Evolutionary conservation across 768 basidiomycete genomes (phyloP).

Genomic region (Phlegmacium glaucopus): DNA sequence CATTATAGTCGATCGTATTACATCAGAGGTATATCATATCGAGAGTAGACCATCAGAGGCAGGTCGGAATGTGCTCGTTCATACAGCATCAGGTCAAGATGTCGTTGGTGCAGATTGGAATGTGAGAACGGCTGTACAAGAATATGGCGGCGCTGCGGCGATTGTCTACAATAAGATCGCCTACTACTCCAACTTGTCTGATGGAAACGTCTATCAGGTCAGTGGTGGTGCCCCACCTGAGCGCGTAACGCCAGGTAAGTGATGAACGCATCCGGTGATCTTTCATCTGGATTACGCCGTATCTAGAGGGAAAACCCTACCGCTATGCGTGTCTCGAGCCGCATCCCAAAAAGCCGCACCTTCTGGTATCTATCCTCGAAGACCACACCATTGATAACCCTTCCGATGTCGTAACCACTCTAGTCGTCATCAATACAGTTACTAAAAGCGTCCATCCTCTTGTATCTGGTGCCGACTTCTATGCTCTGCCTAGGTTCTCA

Average conservation of each 20-base stretch:
- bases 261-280: conserved; percentile 2
- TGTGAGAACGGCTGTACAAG: conserved; percentile 59
- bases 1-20: conserved; percentile 56
- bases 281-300: background rate
- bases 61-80: conserved; percentile 54
- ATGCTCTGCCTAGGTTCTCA: conserved; percentile 59
- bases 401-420: conserved; percentile 48
- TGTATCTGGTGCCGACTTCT: conserved; percentile 66
- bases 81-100: conserved; percentile 46
- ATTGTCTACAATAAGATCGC: conserved; percentile 45
- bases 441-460: conserved; percentile 44
- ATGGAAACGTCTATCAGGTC: conserved; percentile 51
- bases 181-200: conserved; percentile 57
- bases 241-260: conserved; percentile 66
- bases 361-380: conserved; percentile 64
- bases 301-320: conserved; percentile 43
- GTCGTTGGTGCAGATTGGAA: conserved; percentile 55
- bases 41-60: conserved; percentile 56
- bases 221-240: conserved; percentile 40
- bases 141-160: conserved; percentile 69
- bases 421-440: conserved; percentile 52
- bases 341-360: conserved; percentile 48
- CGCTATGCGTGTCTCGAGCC: conserved; percentile 65
- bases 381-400: conserved; percentile 62
- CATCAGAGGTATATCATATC: conserved; percentile 51